Evolutionary conservation across 805 yeast species (phyloP).

Genomic region (Teunomyces pallodes): DNA sequence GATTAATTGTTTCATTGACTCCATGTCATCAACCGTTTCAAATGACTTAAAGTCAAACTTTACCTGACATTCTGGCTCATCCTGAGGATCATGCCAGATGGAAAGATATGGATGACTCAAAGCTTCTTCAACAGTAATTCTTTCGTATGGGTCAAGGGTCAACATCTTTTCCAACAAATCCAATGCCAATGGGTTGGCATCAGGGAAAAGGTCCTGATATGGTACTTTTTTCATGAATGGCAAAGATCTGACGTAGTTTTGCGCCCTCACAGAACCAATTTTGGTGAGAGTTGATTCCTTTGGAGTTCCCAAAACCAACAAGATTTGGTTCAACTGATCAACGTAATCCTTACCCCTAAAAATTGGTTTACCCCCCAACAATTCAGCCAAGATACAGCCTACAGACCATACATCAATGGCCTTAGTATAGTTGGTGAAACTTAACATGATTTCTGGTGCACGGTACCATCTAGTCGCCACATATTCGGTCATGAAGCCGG

Average conservation of each 20-base stretch:
- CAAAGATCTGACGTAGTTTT: constrained; percentile 82
- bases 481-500: constrained; percentile 94
- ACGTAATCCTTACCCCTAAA: constrained; percentile 96
- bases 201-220: constrained; percentile 69
- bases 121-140: constrained; percentile 88
- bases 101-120: constrained; percentile 82
- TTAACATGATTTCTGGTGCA: constrained; percentile 96
- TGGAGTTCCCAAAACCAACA: constrained; percentile 90
- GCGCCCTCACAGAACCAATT: constrained; percentile 82
- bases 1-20: constrained; percentile 71
- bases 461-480: constrained; percentile 99
- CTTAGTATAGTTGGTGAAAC: constrained; percentile 91
- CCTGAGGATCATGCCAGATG: constrained; percentile 81
- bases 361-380: constrained; percentile 85
- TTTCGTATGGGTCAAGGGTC: constrained; percentile 78
- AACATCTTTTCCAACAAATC: constrained; percentile 69
- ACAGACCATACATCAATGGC: constrained; percentile 98
- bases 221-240: constrained; percentile 81
- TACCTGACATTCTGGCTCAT: constrained; percentile 79
- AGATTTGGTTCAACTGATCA: constrained; percentile 86
- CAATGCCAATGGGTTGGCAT: constrained; percentile 83
- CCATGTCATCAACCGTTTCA: constrained; percentile 80
- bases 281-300: constrained; percentile 46
- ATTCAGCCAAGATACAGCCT: constrained; percentile 94
- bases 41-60: constrained; percentile 82